Conservation (phyloP, 805 yeast genomes). For the Kregervanrija pseudodelftensis region DNA sequence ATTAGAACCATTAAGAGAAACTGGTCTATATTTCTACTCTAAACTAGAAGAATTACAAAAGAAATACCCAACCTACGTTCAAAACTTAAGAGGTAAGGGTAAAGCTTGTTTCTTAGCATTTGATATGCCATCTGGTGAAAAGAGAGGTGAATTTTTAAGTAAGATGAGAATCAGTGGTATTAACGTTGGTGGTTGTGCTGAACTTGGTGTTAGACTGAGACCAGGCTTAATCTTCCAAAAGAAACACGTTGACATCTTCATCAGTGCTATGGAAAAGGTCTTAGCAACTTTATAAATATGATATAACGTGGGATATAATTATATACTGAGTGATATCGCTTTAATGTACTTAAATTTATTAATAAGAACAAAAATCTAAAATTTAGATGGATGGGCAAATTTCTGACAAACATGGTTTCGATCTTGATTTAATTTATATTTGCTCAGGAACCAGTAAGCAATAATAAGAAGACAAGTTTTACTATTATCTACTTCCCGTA, state of each 20-base stretch:
- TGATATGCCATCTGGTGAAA: constrained; percentile 47
- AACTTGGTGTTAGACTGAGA: constrained; percentile 68
- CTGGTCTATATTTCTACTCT: constrained; percentile 60
- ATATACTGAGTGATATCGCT: no score
- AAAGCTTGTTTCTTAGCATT: constrained; percentile 82
- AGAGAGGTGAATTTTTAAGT: constrained; percentile 54
- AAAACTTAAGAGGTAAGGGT: constrained; percentile 64
- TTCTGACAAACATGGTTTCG: no score
- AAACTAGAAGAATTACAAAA: constrained; percentile 45
- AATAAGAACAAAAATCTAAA: no score
- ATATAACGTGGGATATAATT: not conserved
- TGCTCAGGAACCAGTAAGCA: not conserved
- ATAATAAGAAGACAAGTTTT: constrained; percentile 24
- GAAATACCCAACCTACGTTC: constrained; percentile 46
- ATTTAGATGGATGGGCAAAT: no score
- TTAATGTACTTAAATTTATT: no score
- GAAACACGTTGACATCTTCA: constrained; percentile 68
- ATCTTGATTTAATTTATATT: not conserved
- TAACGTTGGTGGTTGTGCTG: constrained; percentile 84
- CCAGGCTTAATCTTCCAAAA: constrained; percentile 74
- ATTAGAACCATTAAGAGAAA: constrained; percentile 45
- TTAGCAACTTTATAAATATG: constrained; percentile 18
- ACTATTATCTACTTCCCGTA: constrained; percentile 23
- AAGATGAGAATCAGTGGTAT: constrained; percentile 61
- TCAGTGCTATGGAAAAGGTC: constrained; percentile 36